Evolutionary conservation across 257 asterid species (phyloP), one percentile per base, ranked within the genome.

Genomic region (Forsythia suspensa): DNA sequence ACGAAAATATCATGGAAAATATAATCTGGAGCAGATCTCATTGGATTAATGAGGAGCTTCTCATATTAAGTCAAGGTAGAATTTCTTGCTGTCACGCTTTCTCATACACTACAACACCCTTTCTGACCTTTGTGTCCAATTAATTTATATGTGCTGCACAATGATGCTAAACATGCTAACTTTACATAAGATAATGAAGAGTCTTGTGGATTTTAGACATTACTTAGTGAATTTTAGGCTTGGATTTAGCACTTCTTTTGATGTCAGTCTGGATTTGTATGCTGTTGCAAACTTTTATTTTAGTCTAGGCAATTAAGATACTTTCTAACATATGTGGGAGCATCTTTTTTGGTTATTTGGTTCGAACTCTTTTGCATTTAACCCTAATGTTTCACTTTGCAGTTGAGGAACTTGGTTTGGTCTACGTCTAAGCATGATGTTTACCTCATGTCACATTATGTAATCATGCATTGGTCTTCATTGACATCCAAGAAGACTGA

Each of bases 331-430:
- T 48, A 48, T n/a, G 37, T 59, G 8, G 67, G 5, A 20, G 34
- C 12, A 1, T n/a, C 4, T 59, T 21, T 20, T 59, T 16, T 57
- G 29, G 34, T 57, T 61, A 61, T 61, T 21, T 63, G 37, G 38
- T 24, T 63, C 39, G 13, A 11, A 40, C 15, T 51, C 51, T 71
- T 15, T 59, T 18, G 11, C 38, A 36, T 43, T 59, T 72, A 24
- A 24, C 40, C 16, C 15, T 63, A 13, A 36, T 46, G 1, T 67
- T 44, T 79, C 29, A 68, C 51, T 29, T 76, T 86, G 87, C 88
- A 89, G 94, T 83, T 89, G 82, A 87, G 94, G 80, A 89, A 89
- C 82, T 76, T 89, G 82, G 92, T 89, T 52, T 89, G 94, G 91
- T 80, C 94, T 29, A 84, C 94, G 37, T 88, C 94, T 24, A 89